Evolutionary conservation across 805 yeast genomes (phyloP), one percentile per base, ranked within the genome.

Genomic region (Wickerhamomyces canadensis): DNA sequence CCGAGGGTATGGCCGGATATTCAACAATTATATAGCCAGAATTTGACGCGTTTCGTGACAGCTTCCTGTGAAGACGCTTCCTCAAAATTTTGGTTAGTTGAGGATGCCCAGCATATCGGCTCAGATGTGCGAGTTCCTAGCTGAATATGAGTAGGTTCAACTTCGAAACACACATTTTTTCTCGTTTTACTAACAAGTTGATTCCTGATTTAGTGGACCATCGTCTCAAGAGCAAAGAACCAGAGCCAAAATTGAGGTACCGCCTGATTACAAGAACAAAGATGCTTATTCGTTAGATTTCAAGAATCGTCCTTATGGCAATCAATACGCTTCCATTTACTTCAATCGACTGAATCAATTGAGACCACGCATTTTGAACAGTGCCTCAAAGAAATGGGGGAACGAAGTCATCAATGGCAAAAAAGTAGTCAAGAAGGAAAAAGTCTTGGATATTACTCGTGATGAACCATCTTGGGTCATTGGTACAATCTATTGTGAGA

Each of bases 401-500:
- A 56, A 68, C 23, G 76, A 64, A 42, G 57, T 54, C 22, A 59
- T 72, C 25, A 57, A 61, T 24, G 68, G 65, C 5, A 57, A 54
- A 28, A 40, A 40, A 18, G 69, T 64, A 3, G 57, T 55, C 14
- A 60, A 59, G 61, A 67, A 55, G 60, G 72, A 72, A 26, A 68
- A 58, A 52, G 74, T 78, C 2, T 60, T 87, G 41, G 94, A 86
- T 49, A 76, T 86, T 8, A 61, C 64, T 10, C 68, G 72, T 23
- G 75, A 78, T 40, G 69, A 74, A 41, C 70, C 82, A 15, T 73
- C 85, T 44, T 93, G 91, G 91, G 78, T 87, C 11, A 69, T 82
- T 19, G 98, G 98, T 3, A 86, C 97, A 0, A 70, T 89, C 0
- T 87, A 82, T 52, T 73, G 85, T 50, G 96, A 89, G 43, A 72